Percentiles rank a stretch among this genome's conserved stretches.
Evolutionary conservation across 495 filamentous ascomycete genomes (phyloP).

Genomic region (Aspergillus cavernicola): DNA sequence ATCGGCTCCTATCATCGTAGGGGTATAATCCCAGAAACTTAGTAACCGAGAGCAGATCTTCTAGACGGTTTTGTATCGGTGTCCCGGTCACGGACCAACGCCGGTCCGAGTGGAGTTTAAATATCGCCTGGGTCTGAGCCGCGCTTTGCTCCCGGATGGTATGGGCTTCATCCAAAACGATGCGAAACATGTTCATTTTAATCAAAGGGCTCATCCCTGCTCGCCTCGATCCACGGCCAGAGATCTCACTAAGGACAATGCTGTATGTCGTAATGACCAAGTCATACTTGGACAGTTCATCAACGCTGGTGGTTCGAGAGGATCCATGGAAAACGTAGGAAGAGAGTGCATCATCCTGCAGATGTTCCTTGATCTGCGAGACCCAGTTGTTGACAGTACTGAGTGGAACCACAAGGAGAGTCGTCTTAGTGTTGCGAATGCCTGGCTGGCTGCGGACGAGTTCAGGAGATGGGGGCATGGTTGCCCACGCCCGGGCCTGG

Average conservation of each 20-base stretch:
- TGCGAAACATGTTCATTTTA: slow-evolving; percentile 83
- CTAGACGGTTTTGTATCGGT: slow-evolving; percentile 85
- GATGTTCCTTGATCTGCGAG: slow-evolving; percentile 79
- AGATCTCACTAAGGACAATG: slow-evolving; percentile 76
- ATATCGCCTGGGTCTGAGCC: slow-evolving; percentile 76
- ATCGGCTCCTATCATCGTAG: slow-evolving; percentile 74
- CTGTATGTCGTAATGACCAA: slow-evolving; percentile 90
- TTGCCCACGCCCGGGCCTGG: slow-evolving; percentile 54
- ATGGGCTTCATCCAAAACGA: slow-evolving; percentile 95
- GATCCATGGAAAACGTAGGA: slow-evolving; percentile 84
- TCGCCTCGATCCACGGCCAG: slow-evolving; percentile 53
- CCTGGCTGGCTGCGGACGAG: slow-evolving; percentile 41
- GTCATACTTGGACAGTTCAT: slow-evolving; percentile 68
- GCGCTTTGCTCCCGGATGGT: slow-evolving; percentile 83
- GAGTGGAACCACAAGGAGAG: slow-evolving; percentile 84
- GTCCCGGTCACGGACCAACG: slow-evolving; percentile 96
- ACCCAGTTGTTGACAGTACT: slow-evolving; percentile 92
- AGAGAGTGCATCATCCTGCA: slow-evolving; percentile 54
- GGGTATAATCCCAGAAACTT: slow-evolving; percentile 84
- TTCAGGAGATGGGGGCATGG: slow-evolving; percentile 19
- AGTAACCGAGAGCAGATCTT: slow-evolving; percentile 85
- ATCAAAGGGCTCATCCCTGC: slow-evolving; percentile 60
- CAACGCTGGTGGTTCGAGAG: slow-evolving; percentile 62
- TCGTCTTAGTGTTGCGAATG: slow-evolving; percentile 67
- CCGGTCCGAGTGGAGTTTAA: slow-evolving; percentile 72